Conservation (phyloP, 306 rosid genomes). For the Malus sylvestris region DNA sequence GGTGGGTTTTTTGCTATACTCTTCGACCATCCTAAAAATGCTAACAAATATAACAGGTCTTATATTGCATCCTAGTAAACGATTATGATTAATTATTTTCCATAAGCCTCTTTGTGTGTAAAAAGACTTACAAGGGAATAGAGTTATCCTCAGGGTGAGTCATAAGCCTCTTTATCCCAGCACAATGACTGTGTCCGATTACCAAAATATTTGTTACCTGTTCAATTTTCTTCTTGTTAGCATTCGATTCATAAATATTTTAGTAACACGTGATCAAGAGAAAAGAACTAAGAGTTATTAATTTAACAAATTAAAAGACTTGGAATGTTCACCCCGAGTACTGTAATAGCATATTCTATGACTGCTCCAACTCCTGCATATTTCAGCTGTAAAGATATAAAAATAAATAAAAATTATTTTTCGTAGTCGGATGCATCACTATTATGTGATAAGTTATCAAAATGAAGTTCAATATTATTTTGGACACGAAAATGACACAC, state of each 20-base stretch:
- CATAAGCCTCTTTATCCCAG: slow-evolving; percentile 65
- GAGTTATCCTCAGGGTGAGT: slow-evolving; percentile 41
- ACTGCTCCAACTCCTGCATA: slow-evolving; percentile 52
- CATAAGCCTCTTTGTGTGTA: background rate
- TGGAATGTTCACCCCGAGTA: slow-evolving; percentile 28
- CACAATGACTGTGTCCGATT: slow-evolving; percentile 67
- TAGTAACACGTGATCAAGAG: background rate
- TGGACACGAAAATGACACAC: too few relatives aligned
- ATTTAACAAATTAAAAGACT: background rate
- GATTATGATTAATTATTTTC: background rate
- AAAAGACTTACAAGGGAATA: slow-evolving; percentile 31
- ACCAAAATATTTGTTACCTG: slow-evolving; percentile 56
- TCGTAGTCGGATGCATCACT: too few relatives aligned
- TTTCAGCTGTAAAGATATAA: slow-evolving; percentile 27
- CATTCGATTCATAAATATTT: background rate
- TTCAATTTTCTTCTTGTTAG: background rate
- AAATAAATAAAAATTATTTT: too few relatives aligned
- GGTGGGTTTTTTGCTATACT: too few relatives aligned
- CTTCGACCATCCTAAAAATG: too few relatives aligned
- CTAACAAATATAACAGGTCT: too few relatives aligned
- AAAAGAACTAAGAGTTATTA: background rate
- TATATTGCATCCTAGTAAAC: too few relatives aligned
- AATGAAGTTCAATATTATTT: too few relatives aligned
- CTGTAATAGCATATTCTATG: slow-evolving; percentile 52
- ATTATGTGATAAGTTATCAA: too few relatives aligned